phyloP scores from a whole-genome alignment of 805 yeast genomes.

The Wickerhamiella cacticola region DNA sequence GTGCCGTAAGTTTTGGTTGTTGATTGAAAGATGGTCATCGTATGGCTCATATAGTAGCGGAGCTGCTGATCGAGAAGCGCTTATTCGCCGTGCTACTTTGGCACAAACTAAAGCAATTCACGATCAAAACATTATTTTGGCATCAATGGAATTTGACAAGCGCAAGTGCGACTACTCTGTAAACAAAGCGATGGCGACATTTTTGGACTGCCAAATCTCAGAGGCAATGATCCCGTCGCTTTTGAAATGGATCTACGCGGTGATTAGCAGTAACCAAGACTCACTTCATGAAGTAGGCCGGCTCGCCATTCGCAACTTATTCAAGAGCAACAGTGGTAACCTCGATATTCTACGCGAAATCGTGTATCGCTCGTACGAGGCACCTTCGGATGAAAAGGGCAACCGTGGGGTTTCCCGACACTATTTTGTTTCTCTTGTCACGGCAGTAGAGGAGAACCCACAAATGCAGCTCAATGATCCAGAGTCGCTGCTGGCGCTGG shows the following conservation, averaged over 20 bases:
- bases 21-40: conserved; percentile 90
- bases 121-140: conserved; percentile 19
- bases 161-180: conserved; percentile 58
- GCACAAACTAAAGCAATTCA: conserved; percentile 26
- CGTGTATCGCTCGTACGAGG: conserved; percentile 51
- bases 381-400: conserved; percentile 32
- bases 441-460: conserved; percentile 41
- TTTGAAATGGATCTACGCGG: conserved; percentile 68
- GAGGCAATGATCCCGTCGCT: conserved; percentile 32
- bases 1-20: conserved; percentile 57
- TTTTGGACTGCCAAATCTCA: conserved; percentile 41
- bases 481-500: conserved; percentile 59
- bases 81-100: conserved; percentile 35
- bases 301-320: conserved; percentile 55
- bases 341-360: conserved; percentile 45
- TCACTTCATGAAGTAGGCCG: conserved; percentile 55
- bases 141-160: conserved; percentile 56
- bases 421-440: conserved; percentile 62
- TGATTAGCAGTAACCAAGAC: conserved; percentile 44
- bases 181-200: conserved; percentile 69
- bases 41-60: conserved; percentile 54
- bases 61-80: conserved; percentile 56
- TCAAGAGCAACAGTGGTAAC: conserved; percentile 47
- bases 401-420: conserved; percentile 38
- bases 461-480: conserved; percentile 36